Evolutionary conservation across 2,329 filamentous ascomycete genomes (phyloP).

Genomic region (Clonostachys sp.): DNA sequence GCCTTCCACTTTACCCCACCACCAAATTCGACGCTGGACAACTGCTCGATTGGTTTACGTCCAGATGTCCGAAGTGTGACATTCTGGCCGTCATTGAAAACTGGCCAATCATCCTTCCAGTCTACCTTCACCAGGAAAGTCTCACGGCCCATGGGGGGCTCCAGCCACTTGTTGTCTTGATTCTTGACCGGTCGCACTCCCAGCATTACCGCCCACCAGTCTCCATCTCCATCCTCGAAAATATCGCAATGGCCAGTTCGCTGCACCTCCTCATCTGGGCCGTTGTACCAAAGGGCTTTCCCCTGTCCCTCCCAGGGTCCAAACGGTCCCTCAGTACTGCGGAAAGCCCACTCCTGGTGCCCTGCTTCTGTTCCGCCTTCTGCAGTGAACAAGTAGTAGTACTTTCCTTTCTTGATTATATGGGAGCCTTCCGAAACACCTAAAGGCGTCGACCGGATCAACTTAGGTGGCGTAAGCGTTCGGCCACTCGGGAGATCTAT

Average conservation of each 20-base stretch:
- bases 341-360: constrained; percentile 46
- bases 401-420: constrained; percentile 25
- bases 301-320: constrained; percentile 42
- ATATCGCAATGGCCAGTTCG: constrained; percentile 7
- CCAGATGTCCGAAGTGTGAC: not conserved
- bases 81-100: constrained; percentile 2
- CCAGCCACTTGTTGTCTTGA: constrained; percentile 21
- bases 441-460: constrained; percentile 28
- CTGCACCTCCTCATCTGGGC: constrained; percentile 31
- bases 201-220: constrained; percentile 9
- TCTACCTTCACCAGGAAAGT: constrained; percentile 4
- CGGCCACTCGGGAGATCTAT: constrained; percentile 34
- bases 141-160: constrained; percentile 4
- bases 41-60: not conserved
- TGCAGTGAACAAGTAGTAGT: constrained; percentile 33
- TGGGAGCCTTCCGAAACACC: constrained; percentile 37
- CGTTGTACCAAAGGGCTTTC: constrained; percentile 25
- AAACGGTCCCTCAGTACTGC: constrained; percentile 32
- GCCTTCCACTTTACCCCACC: not conserved
- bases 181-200: constrained; percentile 17
- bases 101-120: constrained; percentile 4
- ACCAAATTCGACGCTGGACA: not conserved
- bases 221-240: constrained; percentile 5
- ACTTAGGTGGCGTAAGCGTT: constrained; percentile 24
- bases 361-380: constrained; percentile 32